Evolutionary conservation across 257 asterid species (phyloP), one percentile per base, ranked within the genome.

Genomic region (Ajuga chamaepitys): DNA sequence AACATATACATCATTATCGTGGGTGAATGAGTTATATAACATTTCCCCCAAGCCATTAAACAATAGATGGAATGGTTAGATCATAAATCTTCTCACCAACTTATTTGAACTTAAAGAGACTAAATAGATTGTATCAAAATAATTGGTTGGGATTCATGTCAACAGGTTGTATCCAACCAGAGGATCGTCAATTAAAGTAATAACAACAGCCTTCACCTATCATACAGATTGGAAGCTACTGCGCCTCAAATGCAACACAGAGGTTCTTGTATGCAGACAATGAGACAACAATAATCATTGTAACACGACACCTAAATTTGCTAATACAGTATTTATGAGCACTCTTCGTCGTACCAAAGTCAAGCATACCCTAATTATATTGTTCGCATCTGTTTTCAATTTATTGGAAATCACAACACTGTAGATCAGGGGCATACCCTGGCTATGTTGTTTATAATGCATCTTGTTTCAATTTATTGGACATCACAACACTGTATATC

Each of bases 91-190:
- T 40, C 59, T 32, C 32, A 24, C 44, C 62, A 48, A 50, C 45
- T 55, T 45, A 32, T 18, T 35, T 52, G 37, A 37, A 66, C 62
- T 66, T 58, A 64, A 70, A 50, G 65, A 47, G 32, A 30, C 70
- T 9, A 37, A 17, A 14, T 22, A 56, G 38, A n/a, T 47, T 26
- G 2, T 16, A 18, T 37, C 13, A 53, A 26, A 42, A 11, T 17
- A 40, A n/a, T 34, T 3, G 47, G 51, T 44, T 61, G 32, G 45
- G 58, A 66, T 24, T 28, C 42, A 3, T 38, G 55, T 47, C 26
- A 45, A 67, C 22, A 59, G 32, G 18, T 25, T 58, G 48, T n/a
- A 35, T 22, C 24, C 51, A 13, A 40, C 11, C 46, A 1, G 26
- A 57, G 17, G 51, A 71, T 25, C 58, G 48, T 17, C 24, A 57